Evolutionary conservation across 2,329 filamentous ascomycete species (phyloP).

Genomic region (Lecanicillium sp.): DNA sequence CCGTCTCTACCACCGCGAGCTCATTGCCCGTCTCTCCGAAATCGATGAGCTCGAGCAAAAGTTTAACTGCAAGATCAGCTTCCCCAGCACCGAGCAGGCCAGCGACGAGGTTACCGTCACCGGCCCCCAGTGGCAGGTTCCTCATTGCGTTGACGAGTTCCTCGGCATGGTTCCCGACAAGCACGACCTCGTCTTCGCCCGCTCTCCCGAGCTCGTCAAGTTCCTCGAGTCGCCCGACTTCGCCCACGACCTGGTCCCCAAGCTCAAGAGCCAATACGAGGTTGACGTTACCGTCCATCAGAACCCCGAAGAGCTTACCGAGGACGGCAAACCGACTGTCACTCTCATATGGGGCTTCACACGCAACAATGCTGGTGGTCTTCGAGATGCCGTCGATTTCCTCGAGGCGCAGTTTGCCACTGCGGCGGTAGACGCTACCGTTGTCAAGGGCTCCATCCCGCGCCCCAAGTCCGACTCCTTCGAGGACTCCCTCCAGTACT

Average conservation of each 20-base stretch:
- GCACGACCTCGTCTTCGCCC: constrained; percentile 82
- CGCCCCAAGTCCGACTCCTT: constrained; percentile 99
- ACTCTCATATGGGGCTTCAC: constrained; percentile 78
- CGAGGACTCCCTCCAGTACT: constrained; percentile 93
- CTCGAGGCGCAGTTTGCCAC: constrained; percentile 79
- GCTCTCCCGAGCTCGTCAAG: constrained; percentile 67
- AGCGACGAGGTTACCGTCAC: constrained; percentile 95
- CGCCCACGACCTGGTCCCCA: constrained; percentile 69
- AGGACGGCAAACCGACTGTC: constrained; percentile 51
- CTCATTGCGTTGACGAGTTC: constrained; percentile 92
- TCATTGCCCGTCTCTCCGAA: constrained; percentile 79
- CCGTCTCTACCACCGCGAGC: constrained; percentile 88
- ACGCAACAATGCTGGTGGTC: constrained; percentile 89
- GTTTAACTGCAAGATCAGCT: constrained; percentile 99
- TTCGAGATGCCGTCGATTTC: constrained; percentile 95
- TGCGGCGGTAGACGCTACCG: constrained; percentile 78
- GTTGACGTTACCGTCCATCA: constrained; percentile 75
- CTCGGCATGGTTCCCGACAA: constrained; percentile 96
- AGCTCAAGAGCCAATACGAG: constrained; percentile 86
- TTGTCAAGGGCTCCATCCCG: constrained; percentile 89
- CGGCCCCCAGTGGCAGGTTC: constrained; percentile 96
- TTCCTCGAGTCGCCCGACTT: constrained; percentile 82
- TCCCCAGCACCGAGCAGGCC: constrained; percentile 94
- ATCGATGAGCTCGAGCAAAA: constrained; percentile 97
- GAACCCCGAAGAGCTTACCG: constrained; percentile 51